Percentiles rank a stretch among this genome's conserved stretches.
These are phyloP conservation scores for Populus tomentosa DNA, from an alignment of 441 rosid genomes.

Conservation along the genomic window DNA sequence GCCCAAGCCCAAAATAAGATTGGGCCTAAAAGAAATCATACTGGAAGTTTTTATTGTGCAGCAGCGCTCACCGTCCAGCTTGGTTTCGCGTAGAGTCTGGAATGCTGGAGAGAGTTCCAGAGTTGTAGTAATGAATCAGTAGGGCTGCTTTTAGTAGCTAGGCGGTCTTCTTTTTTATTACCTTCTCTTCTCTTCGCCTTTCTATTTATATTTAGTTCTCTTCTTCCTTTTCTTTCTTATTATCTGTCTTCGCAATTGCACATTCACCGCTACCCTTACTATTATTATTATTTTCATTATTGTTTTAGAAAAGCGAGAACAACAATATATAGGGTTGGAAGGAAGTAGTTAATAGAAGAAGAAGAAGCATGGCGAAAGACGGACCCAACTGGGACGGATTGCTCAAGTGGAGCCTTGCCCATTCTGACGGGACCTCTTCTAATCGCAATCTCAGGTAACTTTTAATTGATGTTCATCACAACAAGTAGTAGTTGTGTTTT, in stretches of 20 bases:
- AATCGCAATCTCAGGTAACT: constrained; percentile 51
- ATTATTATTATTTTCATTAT: neutral
- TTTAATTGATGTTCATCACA: neutral
- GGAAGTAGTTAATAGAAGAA: too few species aligned
- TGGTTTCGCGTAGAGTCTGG: neutral
- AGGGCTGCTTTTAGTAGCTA: too few species aligned
- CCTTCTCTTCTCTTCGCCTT: neutral
- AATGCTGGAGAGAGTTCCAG: neutral
- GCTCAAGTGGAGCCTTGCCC: constrained; percentile 78
- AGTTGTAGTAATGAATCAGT: too few species aligned
- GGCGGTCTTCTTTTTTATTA: neutral
- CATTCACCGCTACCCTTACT: neutral
- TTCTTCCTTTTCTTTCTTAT: neutral
- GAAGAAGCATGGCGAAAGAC: constrained; percentile 46
- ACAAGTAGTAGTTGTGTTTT: neutral
- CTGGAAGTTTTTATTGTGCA: too few species aligned
- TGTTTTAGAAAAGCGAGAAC: neutral
- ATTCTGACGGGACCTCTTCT: constrained; percentile 56
- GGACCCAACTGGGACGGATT: constrained; percentile 85
- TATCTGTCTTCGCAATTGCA: too few species aligned
- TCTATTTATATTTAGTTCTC: neutral
- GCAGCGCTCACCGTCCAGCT: too few species aligned
- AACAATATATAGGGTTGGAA: too few species aligned
- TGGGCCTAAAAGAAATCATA: neutral
- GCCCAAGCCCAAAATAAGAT: neutral